phyloP scores from a whole-genome alignment of 139 green algal genomes.

The Chlorella vulgaris region DNA sequence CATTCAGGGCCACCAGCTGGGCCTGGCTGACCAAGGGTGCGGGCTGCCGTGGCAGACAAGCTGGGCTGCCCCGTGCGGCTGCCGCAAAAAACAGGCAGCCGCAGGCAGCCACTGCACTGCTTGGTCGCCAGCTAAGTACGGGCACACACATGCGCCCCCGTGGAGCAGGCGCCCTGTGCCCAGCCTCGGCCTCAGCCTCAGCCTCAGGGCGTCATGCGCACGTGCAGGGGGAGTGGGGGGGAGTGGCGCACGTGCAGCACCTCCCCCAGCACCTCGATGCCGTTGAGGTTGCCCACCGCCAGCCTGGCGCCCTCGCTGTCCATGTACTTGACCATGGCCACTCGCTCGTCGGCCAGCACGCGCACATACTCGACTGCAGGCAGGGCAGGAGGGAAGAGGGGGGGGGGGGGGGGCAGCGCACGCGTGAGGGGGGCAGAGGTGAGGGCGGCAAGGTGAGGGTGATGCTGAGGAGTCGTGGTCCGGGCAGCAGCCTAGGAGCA shows the following conservation, averaged over 20 bases:
- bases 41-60: no score
- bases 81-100: no score
- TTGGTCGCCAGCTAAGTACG: neutral
- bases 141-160: neutral
- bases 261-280: slow-evolving; percentile 44
- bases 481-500: no score
- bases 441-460: neutral
- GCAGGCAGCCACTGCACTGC: no score
- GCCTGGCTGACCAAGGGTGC: no score
- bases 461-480: no score
- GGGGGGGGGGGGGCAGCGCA: neutral
- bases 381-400: neutral
- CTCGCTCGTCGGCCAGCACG: slow-evolving; percentile 46
- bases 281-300: slow-evolving; percentile 53
- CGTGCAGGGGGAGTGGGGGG: slow-evolving; percentile 36
- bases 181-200: no score
- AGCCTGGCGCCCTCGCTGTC: slow-evolving; percentile 35
- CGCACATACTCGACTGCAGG: slow-evolving; percentile 49
- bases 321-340: slow-evolving; percentile 57
- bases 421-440: neutral
- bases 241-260: slow-evolving; percentile 45
- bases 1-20: no score
- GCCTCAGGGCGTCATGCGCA: slow-evolving; percentile 35
- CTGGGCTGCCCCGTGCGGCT: no score
- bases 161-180: no score